phyloP scores from a whole-genome alignment of 306 rosid genomes.

The Prunus persica region DNA sequence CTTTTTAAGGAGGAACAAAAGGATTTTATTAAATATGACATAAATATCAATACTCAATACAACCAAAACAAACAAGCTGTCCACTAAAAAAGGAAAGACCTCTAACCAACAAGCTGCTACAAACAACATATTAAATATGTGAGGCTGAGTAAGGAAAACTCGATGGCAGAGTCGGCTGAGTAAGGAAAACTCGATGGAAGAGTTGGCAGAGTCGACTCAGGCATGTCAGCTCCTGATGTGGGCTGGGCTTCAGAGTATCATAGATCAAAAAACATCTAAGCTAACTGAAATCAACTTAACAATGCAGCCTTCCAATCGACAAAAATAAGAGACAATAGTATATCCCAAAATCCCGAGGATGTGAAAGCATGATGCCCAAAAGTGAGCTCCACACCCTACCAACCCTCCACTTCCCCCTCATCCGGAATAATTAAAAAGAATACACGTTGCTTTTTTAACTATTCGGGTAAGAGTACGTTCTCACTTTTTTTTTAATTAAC shows the following conservation, averaged over 20 bases:
- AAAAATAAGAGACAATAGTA: neutral
- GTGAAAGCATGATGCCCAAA: neutral
- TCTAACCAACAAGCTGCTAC: neutral
- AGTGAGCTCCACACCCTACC: neutral
- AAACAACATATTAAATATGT: neutral
- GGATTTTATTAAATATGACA: neutral
- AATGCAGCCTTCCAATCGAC: neutral
- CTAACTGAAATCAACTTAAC: neutral
- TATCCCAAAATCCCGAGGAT: neutral
- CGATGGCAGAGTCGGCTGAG: too few relatives aligned
- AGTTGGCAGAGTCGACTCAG: too few relatives aligned
- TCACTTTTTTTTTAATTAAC: neutral
- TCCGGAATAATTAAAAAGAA: neutral
- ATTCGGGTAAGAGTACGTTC: neutral
- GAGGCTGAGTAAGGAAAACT: too few relatives aligned
- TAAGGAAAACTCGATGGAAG: too few relatives aligned
- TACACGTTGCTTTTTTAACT: too few relatives aligned
- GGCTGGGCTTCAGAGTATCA: neutral
- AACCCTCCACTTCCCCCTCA: neutral
- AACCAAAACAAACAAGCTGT: neutral
- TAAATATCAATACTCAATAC: neutral
- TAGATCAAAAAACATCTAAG: neutral
- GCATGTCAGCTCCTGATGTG: too few relatives aligned
- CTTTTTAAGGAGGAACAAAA: neutral
- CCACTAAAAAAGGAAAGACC: neutral